A percentile compares a stretch with the other conserved stretches of the same genome.
Evolutionary conservation across 352 stramenopile species (phyloP).

Genomic region (Phytophthora multivora): DNA sequence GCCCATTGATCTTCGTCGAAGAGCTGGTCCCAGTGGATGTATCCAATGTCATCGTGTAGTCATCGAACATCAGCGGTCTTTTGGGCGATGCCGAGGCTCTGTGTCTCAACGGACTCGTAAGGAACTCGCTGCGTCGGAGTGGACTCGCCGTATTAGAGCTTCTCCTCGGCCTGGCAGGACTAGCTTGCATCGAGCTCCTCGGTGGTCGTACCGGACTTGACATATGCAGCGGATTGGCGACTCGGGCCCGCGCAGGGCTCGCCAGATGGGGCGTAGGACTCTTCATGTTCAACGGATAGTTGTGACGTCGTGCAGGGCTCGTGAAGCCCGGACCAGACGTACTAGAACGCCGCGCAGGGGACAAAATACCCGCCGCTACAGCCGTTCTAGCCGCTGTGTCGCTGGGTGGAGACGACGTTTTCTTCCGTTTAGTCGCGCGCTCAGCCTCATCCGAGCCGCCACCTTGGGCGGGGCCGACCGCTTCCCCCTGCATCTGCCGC

Average conservation of each 20-base stretch:
- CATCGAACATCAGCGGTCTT: constrained; percentile 41
- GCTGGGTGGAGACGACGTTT: constrained; percentile 11
- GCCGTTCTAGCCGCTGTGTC: constrained; percentile 12
- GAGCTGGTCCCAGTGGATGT: background rate
- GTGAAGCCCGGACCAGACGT: constrained; percentile 15
- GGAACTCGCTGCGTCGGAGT: constrained; percentile 37
- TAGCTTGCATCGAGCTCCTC: constrained; percentile 19
- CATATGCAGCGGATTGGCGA: constrained; percentile 30
- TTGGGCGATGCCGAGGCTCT: constrained; percentile 40
- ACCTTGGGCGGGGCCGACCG: background rate
- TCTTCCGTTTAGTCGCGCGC: constrained; percentile 29
- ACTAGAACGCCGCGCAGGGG: constrained; percentile 20
- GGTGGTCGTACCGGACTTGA: constrained; percentile 37
- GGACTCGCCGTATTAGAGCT: constrained; percentile 34
- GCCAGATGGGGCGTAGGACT: constrained; percentile 28
- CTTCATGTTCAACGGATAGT: constrained; percentile 18
- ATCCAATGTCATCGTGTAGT: constrained; percentile 1
- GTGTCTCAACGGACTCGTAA: constrained; percentile 42
- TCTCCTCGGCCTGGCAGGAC: constrained; percentile 27
- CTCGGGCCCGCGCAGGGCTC: constrained; percentile 26
- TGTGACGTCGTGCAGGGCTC: constrained; percentile 26
- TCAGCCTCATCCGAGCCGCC: constrained; percentile 16
- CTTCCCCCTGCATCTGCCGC: constrained; percentile 45
- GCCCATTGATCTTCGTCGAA: constrained; percentile 23
- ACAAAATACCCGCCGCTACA: constrained; percentile 24